These are phyloP conservation scores for Oryza rufipogon DNA, from an alignment of 176 grass and related monocot species.

Conservation along the genomic window DNA sequence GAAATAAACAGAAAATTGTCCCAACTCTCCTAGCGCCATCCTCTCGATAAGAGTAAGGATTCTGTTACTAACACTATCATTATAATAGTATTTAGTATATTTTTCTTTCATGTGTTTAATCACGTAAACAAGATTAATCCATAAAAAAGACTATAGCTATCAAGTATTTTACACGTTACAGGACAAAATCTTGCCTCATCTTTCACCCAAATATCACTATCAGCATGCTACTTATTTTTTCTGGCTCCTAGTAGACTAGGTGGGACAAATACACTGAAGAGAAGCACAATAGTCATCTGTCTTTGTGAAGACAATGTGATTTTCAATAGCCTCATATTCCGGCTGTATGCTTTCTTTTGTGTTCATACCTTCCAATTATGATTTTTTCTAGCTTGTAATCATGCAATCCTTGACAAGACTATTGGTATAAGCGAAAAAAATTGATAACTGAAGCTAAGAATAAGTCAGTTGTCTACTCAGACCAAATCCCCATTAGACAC, in stretches of 20 bases:
- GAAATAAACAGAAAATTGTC: too few species aligned
- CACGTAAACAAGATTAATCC: neutral
- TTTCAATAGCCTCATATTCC: constrained; percentile 11
- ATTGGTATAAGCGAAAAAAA: constrained; percentile 3
- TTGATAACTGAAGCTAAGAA: constrained; percentile 3
- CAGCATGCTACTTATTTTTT: constrained; percentile 20
- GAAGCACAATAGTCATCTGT: neutral
- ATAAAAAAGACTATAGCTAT: neutral
- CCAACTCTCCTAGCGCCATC: too few species aligned
- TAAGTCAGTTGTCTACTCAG: neutral
- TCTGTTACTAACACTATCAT: neutral
- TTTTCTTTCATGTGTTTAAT: constrained; percentile 10
- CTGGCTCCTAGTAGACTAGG: neutral
- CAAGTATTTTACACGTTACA: neutral
- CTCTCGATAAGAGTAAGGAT: too few species aligned
- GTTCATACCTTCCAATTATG: constrained; percentile 21
- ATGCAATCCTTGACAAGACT: constrained; percentile 20
- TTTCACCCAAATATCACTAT: neutral
- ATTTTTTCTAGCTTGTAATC: constrained; percentile 24
- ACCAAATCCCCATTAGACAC: constrained; percentile 5
- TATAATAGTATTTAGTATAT: neutral
- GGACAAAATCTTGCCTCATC: constrained; percentile 4
- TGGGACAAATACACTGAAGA: constrained; percentile 13
- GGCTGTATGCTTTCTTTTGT: constrained; percentile 5
- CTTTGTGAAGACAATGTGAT: constrained; percentile 34